These are phyloP conservation scores for Cryptosporidium parvum DNA, from an alignment of 169 alveolate genomes.

Conservation along the genomic window DNA sequence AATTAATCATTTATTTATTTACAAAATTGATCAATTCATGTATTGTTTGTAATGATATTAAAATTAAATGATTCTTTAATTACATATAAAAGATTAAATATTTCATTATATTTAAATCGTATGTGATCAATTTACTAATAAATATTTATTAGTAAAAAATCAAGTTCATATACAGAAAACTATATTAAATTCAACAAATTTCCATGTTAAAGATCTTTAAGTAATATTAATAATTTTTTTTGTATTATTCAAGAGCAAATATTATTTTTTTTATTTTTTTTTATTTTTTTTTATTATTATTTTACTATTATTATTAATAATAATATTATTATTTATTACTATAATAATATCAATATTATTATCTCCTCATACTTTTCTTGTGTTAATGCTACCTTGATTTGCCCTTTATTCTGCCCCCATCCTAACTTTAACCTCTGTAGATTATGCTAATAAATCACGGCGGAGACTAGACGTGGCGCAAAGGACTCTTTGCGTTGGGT, in stretches of 20 bases:
- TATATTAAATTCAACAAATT: neutral
- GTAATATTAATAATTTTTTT: neutral
- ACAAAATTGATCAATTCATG: neutral
- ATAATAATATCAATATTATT: no score
- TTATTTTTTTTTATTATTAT: no score
- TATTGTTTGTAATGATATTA: neutral
- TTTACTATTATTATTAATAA: no score
- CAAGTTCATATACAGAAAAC: neutral
- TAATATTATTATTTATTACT: no score
- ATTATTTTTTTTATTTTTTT: no score
- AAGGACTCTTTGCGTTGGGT: no score
- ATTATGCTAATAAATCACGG: neutral
- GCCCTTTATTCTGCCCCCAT: neutral
- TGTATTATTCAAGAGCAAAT: no score
- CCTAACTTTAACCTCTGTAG: neutral
- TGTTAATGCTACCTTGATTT: neutral
- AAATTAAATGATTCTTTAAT: neutral
- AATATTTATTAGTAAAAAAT: neutral
- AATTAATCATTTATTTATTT: constrained; percentile 6
- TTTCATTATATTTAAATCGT: neutral
- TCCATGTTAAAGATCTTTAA: constrained; percentile 1
- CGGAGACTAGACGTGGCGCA: neutral
- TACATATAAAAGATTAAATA: neutral
- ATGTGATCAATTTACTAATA: neutral
- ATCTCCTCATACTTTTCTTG: no score